Evolutionary conservation across 2,329 filamentous ascomycete species (phyloP).

Genomic region (Scedosporium dehoogii): DNA sequence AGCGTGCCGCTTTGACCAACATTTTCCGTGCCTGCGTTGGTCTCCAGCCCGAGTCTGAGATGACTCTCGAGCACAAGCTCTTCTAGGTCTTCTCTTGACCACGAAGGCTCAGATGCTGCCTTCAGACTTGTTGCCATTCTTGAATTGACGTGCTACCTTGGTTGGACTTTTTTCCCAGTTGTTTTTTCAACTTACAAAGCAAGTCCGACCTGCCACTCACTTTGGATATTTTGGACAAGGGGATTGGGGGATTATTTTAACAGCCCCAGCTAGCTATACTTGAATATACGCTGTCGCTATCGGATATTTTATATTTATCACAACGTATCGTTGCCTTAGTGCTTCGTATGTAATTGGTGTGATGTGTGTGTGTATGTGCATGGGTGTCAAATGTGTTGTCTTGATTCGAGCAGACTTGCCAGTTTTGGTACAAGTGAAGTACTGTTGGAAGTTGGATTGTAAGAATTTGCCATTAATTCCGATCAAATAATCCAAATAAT

Average conservation of each 20-base stretch:
- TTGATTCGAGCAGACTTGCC: not conserved
- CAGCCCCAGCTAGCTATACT: not conserved
- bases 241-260: too few relatives aligned
- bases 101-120: not conserved
- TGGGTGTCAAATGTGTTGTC: not conserved
- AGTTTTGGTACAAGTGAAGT: not conserved
- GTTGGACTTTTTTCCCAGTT: not conserved
- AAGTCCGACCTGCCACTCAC: not conserved
- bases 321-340: too few relatives aligned
- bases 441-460: not conserved
- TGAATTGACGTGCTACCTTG: not conserved
- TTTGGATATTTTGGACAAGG: not conserved
- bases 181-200: not conserved
- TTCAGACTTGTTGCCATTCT: not conserved
- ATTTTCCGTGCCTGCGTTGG: slow-evolving; percentile 98
- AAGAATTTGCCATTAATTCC: not conserved
- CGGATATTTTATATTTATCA: too few relatives aligned
- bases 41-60: slow-evolving; percentile 93
- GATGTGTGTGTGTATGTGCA: too few relatives aligned
- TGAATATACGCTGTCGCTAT: too few relatives aligned
- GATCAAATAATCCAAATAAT: too few relatives aligned
- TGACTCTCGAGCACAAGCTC: slow-evolving; percentile 98
- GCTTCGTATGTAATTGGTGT: too few relatives aligned
- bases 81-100: slow-evolving; percentile 41
- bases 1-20: slow-evolving; percentile 88